These are phyloP conservation scores for Wallacemonas sp. DNA, from an alignment of 208 protist species.

Conservation along the genomic window DNA sequence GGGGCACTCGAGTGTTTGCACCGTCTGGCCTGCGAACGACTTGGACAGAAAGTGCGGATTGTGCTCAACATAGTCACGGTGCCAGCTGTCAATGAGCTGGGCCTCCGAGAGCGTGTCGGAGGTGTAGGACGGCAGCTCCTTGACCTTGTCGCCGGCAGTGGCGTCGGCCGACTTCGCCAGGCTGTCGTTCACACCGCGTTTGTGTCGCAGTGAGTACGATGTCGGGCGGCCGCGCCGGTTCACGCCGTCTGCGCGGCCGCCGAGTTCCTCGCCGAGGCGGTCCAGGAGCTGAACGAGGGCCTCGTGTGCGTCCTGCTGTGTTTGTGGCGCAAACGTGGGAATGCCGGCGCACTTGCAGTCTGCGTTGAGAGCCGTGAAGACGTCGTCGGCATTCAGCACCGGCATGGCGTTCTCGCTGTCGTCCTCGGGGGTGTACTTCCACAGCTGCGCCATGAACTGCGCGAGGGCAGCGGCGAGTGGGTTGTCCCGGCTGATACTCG, in stretches of 20 bases:
- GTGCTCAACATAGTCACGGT: conserved; percentile 4
- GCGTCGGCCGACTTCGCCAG: not conserved
- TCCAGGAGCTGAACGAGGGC: conserved; percentile 40
- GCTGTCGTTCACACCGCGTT: too few species aligned
- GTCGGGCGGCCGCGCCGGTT: not conserved
- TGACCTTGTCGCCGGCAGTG: not conserved
- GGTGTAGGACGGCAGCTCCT: not conserved
- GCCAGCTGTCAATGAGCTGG: conserved; percentile 13
- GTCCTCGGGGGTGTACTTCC: not conserved
- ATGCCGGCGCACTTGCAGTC: conserved; percentile 5
- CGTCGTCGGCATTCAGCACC: conserved; percentile 5
- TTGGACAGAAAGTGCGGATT: conserved; percentile 18
- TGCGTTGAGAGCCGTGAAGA: conserved; percentile 8
- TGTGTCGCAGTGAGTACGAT: not conserved
- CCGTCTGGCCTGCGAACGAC: conserved; percentile 21
- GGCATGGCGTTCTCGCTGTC: not conserved
- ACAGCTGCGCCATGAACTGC: not conserved
- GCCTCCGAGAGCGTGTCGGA: conserved; percentile 9
- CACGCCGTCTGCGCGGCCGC: not conserved
- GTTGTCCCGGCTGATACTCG: conserved; percentile 1
- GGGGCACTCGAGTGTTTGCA: conserved; percentile 19
- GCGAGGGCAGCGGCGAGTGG: not conserved
- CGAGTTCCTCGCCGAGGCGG: conserved; percentile 37
- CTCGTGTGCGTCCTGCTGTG: conserved; percentile 61
- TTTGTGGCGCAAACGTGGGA: conserved; percentile 2